These are phyloP conservation scores for Penicillium paradoxum DNA, from an alignment of 495 filamentous ascomycete species.

Conservation along the genomic window DNA sequence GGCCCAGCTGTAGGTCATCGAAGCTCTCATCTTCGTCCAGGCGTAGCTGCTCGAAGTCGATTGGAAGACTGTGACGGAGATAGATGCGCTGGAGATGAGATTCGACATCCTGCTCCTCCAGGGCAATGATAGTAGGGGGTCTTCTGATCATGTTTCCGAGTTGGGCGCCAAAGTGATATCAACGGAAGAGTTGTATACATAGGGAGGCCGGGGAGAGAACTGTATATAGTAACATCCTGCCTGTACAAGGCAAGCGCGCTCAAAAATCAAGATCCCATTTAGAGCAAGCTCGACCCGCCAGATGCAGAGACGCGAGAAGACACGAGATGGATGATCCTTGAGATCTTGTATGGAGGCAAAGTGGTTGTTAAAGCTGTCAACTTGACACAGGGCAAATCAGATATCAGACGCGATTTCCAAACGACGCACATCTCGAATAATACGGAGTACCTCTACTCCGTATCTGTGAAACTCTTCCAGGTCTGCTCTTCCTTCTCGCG, in stretches of 20 bases:
- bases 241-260: not conserved
- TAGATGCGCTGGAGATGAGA: slow-evolving; percentile 22
- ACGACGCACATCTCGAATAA: slow-evolving; percentile 1
- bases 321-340: not conserved
- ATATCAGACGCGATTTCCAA: not conserved
- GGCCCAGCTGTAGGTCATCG: slow-evolving; percentile 7
- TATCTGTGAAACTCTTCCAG: not conserved
- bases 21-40: slow-evolving; percentile 13
- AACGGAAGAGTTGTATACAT: slow-evolving; percentile 8
- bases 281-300: not conserved
- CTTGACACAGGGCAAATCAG: slow-evolving; percentile 4
- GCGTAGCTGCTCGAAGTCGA: slow-evolving; percentile 16
- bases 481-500: not conserved
- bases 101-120: slow-evolving; percentile 50
- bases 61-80: slow-evolving; percentile 11
- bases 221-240: slow-evolving; percentile 1
- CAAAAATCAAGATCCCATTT: not conserved
- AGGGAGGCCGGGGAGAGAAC: not conserved
- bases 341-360: not conserved
- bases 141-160: slow-evolving; percentile 50
- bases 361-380: not conserved
- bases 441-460: not conserved
- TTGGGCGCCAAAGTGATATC: not conserved
- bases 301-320: not conserved
- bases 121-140: slow-evolving; percentile 46